Evolutionary conservation across 345 rosid genomes (phyloP).

Genomic region (Pistacia integerrima): DNA sequence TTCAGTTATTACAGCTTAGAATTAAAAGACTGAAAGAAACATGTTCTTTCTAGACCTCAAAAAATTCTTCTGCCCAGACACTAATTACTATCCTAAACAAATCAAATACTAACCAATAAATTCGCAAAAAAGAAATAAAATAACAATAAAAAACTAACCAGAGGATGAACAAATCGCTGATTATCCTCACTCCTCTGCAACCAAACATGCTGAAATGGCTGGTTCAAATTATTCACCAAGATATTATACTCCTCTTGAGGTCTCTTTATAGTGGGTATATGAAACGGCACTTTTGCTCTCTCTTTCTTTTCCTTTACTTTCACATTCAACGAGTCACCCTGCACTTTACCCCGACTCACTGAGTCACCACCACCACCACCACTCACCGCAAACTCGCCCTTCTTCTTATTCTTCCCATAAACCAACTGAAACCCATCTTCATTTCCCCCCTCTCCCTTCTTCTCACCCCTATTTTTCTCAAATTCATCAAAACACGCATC

Average conservation of each 20-base stretch:
- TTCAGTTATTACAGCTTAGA: neutral
- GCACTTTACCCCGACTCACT: neutral
- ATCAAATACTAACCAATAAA: neutral
- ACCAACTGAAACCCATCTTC: slow-evolving; percentile 75
- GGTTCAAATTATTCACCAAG: slow-evolving; percentile 63
- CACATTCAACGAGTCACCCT: slow-evolving; percentile 35
- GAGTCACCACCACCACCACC: neutral
- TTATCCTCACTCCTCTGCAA: slow-evolving; percentile 73
- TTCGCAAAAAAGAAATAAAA: neutral
- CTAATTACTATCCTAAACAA: neutral
- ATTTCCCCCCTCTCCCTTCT: slow-evolving; percentile 49
- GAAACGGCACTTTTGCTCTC: slow-evolving; percentile 71
- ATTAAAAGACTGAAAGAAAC: neutral
- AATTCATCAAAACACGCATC: slow-evolving; percentile 65
- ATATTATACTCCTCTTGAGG: slow-evolving; percentile 80
- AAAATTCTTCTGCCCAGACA: neutral
- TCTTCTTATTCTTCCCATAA: slow-evolving; percentile 66
- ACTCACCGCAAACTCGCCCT: slow-evolving; percentile 20
- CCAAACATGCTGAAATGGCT: slow-evolving; percentile 81
- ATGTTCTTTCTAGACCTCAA: neutral
- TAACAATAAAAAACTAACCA: slow-evolving; percentile 48
- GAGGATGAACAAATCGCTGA: slow-evolving; percentile 64
- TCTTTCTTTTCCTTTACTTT: slow-evolving; percentile 51
- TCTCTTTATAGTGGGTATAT: slow-evolving; percentile 60
- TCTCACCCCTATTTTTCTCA: slow-evolving; percentile 38